Evolutionary conservation across 1,284 basidiomycete genomes (phyloP).

Genomic region (Ceratobasidium sp.): DNA sequence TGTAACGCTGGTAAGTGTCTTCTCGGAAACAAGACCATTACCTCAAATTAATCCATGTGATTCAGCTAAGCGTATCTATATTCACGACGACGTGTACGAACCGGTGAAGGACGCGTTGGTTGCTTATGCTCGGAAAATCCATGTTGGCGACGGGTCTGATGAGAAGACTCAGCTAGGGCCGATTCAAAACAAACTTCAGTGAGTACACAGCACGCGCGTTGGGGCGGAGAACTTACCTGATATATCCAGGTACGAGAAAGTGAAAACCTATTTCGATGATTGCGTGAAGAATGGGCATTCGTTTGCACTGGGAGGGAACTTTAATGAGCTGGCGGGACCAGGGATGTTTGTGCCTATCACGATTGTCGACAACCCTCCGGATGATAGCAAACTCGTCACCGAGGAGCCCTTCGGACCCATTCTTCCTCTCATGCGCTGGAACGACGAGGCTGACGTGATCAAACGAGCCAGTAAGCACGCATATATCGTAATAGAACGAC

Average conservation of each 20-base stretch:
- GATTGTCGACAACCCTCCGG: slow-evolving; percentile 42
- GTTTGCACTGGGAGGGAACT: slow-evolving; percentile 40
- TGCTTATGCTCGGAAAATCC: slow-evolving; percentile 27
- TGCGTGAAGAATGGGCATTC: slow-evolving; percentile 36
- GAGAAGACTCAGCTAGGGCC: slow-evolving; percentile 36
- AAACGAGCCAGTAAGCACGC: slow-evolving; percentile 25
- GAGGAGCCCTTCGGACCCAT: slow-evolving; percentile 44
- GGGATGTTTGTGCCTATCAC: slow-evolving; percentile 40
- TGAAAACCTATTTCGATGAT: slow-evolving; percentile 31
- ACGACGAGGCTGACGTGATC: slow-evolving; percentile 39
- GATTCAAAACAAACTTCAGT: slow-evolving; percentile 33
- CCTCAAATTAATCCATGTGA: not conserved
- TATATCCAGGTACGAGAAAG: slow-evolving; percentile 14
- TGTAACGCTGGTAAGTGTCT: slow-evolving; percentile 40
- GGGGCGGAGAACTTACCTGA: not conserved
- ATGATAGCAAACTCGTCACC: slow-evolving; percentile 40
- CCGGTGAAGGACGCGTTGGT: slow-evolving; percentile 27
- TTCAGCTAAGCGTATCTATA: slow-evolving; percentile 37
- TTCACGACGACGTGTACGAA: slow-evolving; percentile 38
- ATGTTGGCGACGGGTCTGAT: slow-evolving; percentile 30
- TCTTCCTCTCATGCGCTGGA: slow-evolving; percentile 38
- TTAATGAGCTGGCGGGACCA: slow-evolving; percentile 18
- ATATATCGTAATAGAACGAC: not conserved
- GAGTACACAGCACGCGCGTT: not conserved
- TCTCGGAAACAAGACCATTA: not conserved